Percentiles rank a stretch among this genome's conserved stretches.
These are phyloP conservation scores for Tuber calosporum DNA, from an alignment of 495 filamentous ascomycete species.

Conservation along the genomic window DNA sequence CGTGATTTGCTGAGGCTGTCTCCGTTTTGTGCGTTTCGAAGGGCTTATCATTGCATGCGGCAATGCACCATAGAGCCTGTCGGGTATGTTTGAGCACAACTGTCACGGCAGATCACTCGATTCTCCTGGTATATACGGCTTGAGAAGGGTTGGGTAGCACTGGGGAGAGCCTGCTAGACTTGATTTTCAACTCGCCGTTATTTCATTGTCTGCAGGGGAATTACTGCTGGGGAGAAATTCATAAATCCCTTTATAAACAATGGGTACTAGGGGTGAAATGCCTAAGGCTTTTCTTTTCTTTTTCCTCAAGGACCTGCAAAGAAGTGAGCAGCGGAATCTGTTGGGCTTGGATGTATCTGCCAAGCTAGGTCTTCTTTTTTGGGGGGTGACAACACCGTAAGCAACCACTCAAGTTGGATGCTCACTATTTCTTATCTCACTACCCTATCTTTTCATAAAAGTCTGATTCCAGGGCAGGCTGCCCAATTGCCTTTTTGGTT, in stretches of 20 bases:
- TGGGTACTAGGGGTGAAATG: background rate
- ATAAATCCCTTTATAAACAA: background rate
- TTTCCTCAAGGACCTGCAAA: background rate
- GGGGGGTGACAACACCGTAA: background rate
- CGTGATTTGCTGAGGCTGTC: background rate
- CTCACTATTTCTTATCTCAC: background rate
- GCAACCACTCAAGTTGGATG: background rate
- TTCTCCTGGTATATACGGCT: background rate
- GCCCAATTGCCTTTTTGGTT: background rate
- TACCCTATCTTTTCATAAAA: background rate
- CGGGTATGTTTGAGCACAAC: background rate
- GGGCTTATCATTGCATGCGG: conserved; percentile 1
- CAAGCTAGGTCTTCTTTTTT: background rate
- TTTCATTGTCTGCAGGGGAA: background rate
- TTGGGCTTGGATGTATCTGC: background rate
- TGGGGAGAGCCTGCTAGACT: background rate
- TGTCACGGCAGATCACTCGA: conserved; percentile 3
- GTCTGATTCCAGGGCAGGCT: background rate
- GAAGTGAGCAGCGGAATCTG: background rate
- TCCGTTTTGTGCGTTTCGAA: conserved; percentile 1
- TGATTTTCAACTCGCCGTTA: background rate
- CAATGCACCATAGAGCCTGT: background rate
- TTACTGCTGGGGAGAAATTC: background rate
- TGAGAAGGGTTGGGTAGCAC: background rate
- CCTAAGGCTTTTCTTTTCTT: background rate